Percentiles rank a stretch among this genome's conserved stretches.
Conservation (phyloP, 192 early-diverging fungal species). For the Entomortierella chlamydospora region DNA sequence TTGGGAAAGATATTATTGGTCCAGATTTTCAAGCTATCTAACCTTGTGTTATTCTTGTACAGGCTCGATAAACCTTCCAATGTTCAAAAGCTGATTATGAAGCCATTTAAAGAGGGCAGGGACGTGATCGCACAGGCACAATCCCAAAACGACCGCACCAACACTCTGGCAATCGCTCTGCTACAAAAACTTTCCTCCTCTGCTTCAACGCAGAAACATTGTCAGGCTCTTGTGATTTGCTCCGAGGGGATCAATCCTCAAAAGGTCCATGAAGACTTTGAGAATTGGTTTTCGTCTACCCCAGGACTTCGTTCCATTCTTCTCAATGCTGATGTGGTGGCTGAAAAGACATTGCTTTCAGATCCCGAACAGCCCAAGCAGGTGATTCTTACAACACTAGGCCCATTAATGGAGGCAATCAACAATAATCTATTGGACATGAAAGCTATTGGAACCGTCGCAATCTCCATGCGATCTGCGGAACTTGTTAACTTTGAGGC, state of each 20-base stretch:
- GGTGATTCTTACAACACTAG: conserved; percentile 41
- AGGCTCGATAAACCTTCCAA: conserved; percentile 37
- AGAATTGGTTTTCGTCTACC: conserved; percentile 25
- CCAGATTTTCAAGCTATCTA: not conserved
- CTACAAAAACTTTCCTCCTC: conserved; percentile 28
- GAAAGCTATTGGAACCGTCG: conserved; percentile 25
- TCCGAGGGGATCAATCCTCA: conserved; percentile 41
- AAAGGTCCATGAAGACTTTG: conserved; percentile 37
- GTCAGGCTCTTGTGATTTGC: conserved; percentile 44
- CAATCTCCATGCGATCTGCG: conserved; percentile 41
- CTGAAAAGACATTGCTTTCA: conserved; percentile 3
- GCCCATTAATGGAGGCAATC: conserved; percentile 35
- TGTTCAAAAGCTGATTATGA: conserved; percentile 48
- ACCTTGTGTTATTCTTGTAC: not conserved
- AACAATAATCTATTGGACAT: conserved; percentile 27
- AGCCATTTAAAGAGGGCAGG: conserved; percentile 29
- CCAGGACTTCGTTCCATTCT: conserved; percentile 21
- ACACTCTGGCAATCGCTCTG: conserved; percentile 34
- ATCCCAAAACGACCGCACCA: conserved; percentile 51
- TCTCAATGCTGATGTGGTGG: conserved; percentile 7
- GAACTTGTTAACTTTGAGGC: conserved; percentile 40
- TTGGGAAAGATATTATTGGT: no score
- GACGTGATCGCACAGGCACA: conserved; percentile 51
- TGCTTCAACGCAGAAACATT: conserved; percentile 21
- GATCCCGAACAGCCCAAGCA: conserved; percentile 38